phyloP scores from a whole-genome alignment of 371 early-diverging fungal genomes.

The Rhizomucor pusillus region DNA sequence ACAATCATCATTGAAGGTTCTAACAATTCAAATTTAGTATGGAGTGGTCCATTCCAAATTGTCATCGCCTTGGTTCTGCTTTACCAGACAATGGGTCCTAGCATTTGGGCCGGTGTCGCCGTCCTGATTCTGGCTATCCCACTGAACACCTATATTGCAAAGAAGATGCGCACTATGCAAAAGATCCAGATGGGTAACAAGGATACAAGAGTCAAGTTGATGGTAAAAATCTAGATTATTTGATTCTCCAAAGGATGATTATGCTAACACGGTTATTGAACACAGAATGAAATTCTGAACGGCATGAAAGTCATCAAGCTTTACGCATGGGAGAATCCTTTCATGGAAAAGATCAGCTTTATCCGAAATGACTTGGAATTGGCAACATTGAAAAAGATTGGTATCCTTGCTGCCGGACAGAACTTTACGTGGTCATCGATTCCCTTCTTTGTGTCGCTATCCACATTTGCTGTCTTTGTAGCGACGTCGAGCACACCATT shows the following conservation, averaged over 20 bases:
- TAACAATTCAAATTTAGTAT: conserved; percentile 35
- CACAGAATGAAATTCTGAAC: conserved; percentile 78
- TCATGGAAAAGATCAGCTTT: conserved; percentile 60
- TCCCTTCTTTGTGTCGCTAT: conserved; percentile 86
- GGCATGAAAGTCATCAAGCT: conserved; percentile 94
- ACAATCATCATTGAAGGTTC: not conserved
- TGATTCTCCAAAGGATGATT: not conserved
- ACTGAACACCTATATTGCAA: conserved; percentile 61
- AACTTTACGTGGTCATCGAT: conserved; percentile 74
- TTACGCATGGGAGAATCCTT: conserved; percentile 76
- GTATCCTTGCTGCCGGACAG: conserved; percentile 57
- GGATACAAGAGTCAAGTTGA: conserved; percentile 85
- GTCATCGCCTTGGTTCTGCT: conserved; percentile 75
- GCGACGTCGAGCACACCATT: conserved; percentile 56
- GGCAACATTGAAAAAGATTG: conserved; percentile 75
- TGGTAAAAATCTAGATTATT: conserved; percentile 33
- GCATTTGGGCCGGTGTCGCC: conserved; percentile 86
- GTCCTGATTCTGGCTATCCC: conserved; percentile 81
- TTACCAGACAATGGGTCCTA: conserved; percentile 79
- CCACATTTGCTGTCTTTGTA: conserved; percentile 83
- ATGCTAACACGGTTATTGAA: not conserved
- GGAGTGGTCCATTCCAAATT: conserved; percentile 94
- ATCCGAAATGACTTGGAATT: conserved; percentile 80
- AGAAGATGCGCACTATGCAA: conserved; percentile 68
- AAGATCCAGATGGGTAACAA: conserved; percentile 90